Evolutionary conservation across 306 rosid genomes (phyloP).

Genomic region (Cyamopsis tetragonoloba): DNA sequence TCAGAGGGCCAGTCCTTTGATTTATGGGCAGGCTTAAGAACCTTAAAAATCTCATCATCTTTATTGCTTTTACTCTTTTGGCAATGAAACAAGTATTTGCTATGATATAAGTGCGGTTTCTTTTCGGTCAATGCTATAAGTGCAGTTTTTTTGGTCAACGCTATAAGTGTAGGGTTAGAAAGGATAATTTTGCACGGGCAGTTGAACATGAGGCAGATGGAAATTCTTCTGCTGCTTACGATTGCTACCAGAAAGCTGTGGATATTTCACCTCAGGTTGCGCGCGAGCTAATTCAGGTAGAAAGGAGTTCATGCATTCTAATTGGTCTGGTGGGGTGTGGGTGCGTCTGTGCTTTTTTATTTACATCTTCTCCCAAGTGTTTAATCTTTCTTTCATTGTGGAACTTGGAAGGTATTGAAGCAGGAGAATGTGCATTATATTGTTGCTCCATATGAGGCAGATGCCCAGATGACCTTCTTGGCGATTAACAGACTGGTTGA

Average conservation of each 20-base stretch:
- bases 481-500: conserved; percentile 72
- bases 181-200: conserved; percentile 85
- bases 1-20: conserved; percentile 3
- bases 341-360: background rate
- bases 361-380: background rate
- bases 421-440: conserved; percentile 63
- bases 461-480: conserved; percentile 95
- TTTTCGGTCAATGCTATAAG: no score
- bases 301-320: conserved; percentile 2
- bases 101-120: conserved; percentile 19
- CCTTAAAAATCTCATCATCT: background rate
- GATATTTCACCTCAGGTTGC: conserved; percentile 90
- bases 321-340: background rate
- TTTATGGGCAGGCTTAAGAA: background rate
- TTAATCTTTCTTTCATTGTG: conserved; percentile 15
- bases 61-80: background rate
- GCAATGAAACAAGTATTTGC: conserved; percentile 15
- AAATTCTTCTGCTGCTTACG: conserved; percentile 78
- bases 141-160: no score
- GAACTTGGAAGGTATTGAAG: conserved; percentile 66
- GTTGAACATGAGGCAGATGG: conserved; percentile 70
- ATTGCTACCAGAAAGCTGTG: conserved; percentile 96
- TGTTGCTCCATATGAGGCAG: conserved; percentile 99
- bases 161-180: conserved; percentile 55
- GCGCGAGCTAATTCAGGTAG: conserved; percentile 67